These are phyloP conservation scores for Lentinula aciculospora DNA, from an alignment of 768 basidiomycete species.

Conservation along the genomic window DNA sequence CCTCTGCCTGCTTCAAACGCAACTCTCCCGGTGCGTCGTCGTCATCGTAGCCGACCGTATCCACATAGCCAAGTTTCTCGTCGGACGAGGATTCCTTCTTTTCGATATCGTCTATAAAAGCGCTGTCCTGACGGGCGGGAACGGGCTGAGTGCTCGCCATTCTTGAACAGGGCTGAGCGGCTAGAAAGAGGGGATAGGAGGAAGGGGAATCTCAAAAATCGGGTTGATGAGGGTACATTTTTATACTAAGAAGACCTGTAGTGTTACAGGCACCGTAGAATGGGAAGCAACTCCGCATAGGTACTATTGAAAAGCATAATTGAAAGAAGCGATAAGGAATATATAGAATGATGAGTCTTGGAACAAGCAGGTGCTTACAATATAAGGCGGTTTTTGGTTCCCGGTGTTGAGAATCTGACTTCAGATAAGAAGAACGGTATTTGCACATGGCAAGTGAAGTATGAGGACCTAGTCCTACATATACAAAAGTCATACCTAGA, in stretches of 20 bases:
- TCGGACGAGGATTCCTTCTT: neutral
- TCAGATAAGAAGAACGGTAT: too few species aligned
- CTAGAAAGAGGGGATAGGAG: neutral
- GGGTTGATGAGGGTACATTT: neutral
- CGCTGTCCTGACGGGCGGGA: neutral
- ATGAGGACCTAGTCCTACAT: too few species aligned
- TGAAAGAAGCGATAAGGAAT: neutral
- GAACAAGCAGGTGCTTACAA: neutral
- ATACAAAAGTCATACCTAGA: too few species aligned
- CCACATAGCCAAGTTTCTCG: constrained; percentile 1
- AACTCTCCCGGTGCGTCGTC: constrained; percentile 1
- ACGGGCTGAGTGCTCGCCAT: neutral
- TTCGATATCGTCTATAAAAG: neutral
- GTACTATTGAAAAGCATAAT: neutral
- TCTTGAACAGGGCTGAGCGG: neutral
- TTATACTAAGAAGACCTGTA: neutral
- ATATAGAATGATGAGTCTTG: neutral
- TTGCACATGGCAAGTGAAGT: too few species aligned
- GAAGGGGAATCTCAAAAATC: neutral
- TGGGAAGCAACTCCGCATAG: neutral
- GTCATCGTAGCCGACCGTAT: neutral
- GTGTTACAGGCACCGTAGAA: neutral
- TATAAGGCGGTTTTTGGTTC: too few species aligned
- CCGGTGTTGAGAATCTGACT: too few species aligned
- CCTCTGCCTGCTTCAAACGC: constrained; percentile 1